Conservation (phyloP, 805 yeast genomes). For the Yamadazyma endophytica region DNA sequence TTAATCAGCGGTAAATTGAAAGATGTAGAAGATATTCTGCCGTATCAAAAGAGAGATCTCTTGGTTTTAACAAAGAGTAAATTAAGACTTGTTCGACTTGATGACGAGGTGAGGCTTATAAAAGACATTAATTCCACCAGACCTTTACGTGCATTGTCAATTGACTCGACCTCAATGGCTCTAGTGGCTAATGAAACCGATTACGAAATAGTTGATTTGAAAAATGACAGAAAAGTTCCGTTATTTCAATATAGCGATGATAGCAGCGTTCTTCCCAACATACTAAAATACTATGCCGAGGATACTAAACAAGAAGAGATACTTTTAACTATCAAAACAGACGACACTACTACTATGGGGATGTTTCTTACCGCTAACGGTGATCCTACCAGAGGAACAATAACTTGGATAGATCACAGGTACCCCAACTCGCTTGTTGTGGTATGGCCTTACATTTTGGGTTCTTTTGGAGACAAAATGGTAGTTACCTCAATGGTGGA, state of each 20-base stretch:
- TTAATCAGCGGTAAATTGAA: constrained; percentile 32
- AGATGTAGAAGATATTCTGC: constrained; percentile 31
- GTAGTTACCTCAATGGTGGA: constrained; percentile 15
- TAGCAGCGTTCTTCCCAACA: constrained; percentile 16
- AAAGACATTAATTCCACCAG: constrained; percentile 28
- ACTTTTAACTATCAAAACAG: constrained; percentile 31
- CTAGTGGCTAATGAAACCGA: constrained; percentile 27
- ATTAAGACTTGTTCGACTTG: constrained; percentile 28
- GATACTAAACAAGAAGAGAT: constrained; percentile 22
- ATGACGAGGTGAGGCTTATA: constrained; percentile 25
- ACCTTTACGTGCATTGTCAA: constrained; percentile 24
- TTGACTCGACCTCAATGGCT: constrained; percentile 23
- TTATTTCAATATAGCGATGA: constrained; percentile 13
- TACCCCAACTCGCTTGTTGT: constrained; percentile 33
- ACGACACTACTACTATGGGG: constrained; percentile 29
- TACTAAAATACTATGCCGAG: constrained; percentile 17
- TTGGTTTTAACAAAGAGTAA: constrained; percentile 26
- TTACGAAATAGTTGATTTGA: constrained; percentile 36
- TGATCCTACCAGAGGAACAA: constrained; percentile 39
- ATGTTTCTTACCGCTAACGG: constrained; percentile 38
- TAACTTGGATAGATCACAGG: constrained; percentile 33
- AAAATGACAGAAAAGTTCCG: constrained; percentile 28
- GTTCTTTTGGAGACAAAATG: constrained; percentile 18
- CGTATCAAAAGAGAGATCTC: constrained; percentile 20
- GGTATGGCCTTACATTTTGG: constrained; percentile 35